Evolutionary conservation across 805 yeast genomes (phyloP).

Genomic region (Babjeviella inositovora): DNA sequence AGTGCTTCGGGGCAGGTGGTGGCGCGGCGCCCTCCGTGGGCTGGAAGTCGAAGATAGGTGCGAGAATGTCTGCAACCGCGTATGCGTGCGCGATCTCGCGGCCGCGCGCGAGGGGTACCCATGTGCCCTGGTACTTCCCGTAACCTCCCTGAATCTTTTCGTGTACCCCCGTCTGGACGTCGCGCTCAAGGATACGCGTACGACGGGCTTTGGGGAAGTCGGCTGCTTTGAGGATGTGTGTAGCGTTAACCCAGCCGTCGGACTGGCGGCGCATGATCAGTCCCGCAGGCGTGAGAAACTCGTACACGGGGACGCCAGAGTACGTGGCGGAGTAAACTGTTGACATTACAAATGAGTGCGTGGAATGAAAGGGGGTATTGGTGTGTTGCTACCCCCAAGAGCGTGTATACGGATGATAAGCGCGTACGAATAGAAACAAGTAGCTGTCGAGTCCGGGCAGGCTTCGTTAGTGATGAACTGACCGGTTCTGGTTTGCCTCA

Average conservation of each 20-base stretch:
- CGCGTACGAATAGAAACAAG: no score
- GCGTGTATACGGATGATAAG: no score
- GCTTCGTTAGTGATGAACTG: no score
- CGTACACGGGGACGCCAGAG: conserved; percentile 74
- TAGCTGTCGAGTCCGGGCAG: no score
- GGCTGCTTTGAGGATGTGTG: conserved; percentile 87
- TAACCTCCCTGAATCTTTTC: conserved; percentile 96
- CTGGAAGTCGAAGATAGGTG: conserved; percentile 50
- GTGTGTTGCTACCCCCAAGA: no score
- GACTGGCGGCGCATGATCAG: conserved; percentile 80
- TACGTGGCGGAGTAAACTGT: conserved; percentile 69
- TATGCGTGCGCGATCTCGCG: conserved; percentile 46
- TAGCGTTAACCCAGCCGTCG: conserved; percentile 96
- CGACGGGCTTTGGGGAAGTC: conserved; percentile 89
- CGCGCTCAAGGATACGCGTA: conserved; percentile 81
- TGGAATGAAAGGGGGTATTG: no score
- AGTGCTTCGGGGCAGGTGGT: conserved; percentile 50
- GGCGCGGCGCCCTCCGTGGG: conserved; percentile 29
- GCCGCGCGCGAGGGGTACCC: conserved; percentile 83
- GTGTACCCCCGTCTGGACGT: conserved; percentile 80
- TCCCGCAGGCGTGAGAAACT: conserved; percentile 47
- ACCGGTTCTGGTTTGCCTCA: no score
- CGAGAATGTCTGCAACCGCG: conserved; percentile 43
- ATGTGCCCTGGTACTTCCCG: conserved; percentile 93
- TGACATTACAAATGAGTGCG: no score